Evolutionary conservation across 2,329 filamentous ascomycete genomes (phyloP).

Genomic region (Aspergillus uvarum): DNA sequence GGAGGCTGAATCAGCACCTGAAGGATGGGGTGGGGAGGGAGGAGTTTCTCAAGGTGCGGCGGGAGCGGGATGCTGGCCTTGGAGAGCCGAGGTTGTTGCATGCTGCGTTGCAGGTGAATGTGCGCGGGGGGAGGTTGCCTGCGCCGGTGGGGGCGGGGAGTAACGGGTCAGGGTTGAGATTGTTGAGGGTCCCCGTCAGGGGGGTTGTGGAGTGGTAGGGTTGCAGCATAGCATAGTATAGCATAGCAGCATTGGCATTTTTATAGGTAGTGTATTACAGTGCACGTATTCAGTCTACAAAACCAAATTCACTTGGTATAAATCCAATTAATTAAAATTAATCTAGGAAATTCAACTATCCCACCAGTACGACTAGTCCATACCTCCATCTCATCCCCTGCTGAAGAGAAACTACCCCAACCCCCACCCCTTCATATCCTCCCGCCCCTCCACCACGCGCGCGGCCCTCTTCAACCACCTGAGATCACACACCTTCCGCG

Average conservation of each 20-base stretch:
- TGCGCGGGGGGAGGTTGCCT: slow-evolving; percentile 38
- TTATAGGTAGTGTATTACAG: too few relatives aligned
- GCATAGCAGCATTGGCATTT: too few relatives aligned
- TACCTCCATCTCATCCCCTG: too few relatives aligned
- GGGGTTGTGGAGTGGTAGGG: neutral
- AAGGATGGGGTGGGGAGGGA: slow-evolving; percentile 24
- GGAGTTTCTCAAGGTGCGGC: slow-evolving; percentile 35
- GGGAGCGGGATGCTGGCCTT: slow-evolving; percentile 32
- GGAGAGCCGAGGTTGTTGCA: slow-evolving; percentile 37
- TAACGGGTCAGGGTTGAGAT: neutral
- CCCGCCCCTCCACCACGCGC: neutral
- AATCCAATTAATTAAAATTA: too few relatives aligned
- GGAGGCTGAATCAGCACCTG: slow-evolving; percentile 27
- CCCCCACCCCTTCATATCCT: too few relatives aligned
- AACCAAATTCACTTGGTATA: too few relatives aligned
- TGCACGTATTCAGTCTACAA: too few relatives aligned
- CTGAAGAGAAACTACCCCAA: too few relatives aligned
- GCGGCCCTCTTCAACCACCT: neutral
- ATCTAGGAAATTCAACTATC: too few relatives aligned
- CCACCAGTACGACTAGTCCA: too few relatives aligned
- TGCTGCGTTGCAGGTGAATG: slow-evolving; percentile 41
- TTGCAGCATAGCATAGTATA: too few relatives aligned
- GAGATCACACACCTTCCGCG: neutral
- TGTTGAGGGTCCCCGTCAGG: neutral
- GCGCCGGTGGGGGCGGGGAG: neutral